phyloP scores from a whole-genome alignment of 2,329 filamentous ascomycete genomes.

The Coniella vitis region DNA sequence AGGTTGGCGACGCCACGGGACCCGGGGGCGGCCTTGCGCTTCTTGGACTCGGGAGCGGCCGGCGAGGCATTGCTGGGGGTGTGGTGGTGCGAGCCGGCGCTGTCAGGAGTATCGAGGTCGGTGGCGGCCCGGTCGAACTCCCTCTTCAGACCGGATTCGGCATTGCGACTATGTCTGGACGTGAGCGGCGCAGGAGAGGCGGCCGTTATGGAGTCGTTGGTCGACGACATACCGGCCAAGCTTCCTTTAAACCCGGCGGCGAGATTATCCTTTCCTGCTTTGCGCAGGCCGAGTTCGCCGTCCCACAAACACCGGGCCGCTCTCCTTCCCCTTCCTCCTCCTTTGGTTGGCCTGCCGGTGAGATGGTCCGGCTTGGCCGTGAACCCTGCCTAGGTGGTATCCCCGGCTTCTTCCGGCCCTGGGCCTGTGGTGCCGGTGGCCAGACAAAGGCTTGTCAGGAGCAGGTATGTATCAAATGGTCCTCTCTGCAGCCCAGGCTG shows the following conservation, averaged over 20 bases:
- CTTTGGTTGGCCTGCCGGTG: neutral
- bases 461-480: no score
- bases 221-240: constrained; percentile 6
- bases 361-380: neutral
- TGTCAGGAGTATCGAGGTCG: constrained; percentile 1
- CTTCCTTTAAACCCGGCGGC: neutral
- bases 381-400: neutral
- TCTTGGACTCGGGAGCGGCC: constrained; percentile 28
- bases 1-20: constrained; percentile 53
- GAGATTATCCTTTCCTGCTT: neutral
- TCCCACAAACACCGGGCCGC: neutral
- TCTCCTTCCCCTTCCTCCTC: neutral
- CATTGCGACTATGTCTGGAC: neutral
- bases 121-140: constrained; percentile 1
- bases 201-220: constrained; percentile 11
- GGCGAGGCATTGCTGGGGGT: constrained; percentile 9
- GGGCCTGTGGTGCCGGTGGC: neutral
- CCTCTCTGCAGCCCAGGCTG: no score
- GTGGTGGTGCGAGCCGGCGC: neutral
- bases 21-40: constrained; percentile 37
- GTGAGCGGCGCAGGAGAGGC: constrained; percentile 3
- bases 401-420: no score
- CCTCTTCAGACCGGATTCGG: constrained; percentile 7
- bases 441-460: neutral
- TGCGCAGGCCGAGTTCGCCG: constrained; percentile 8